A percentile compares a stretch with the other conserved stretches of the same genome.
phyloP scores from a whole-genome alignment of 108 stramenopile species.

The Pelagomonas calceolata region DNA sequence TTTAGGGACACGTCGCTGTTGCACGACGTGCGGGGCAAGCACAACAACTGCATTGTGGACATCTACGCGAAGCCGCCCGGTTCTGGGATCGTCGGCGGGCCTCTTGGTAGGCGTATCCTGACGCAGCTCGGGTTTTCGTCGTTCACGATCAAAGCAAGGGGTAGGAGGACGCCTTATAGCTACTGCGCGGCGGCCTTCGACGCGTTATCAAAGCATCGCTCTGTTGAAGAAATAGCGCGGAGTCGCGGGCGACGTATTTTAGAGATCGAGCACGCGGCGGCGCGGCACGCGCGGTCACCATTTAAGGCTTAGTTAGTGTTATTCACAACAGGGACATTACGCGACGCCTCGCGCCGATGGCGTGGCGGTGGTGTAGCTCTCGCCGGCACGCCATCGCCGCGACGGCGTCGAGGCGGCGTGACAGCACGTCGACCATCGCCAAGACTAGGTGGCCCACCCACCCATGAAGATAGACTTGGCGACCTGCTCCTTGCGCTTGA shows the following conservation, averaged over 20 bases:
- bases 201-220: slow-evolving; percentile 73
- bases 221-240: slow-evolving; percentile 71
- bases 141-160: slow-evolving; percentile 63
- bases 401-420: too few relatives aligned
- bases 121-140: slow-evolving; percentile 69
- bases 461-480: too few relatives aligned
- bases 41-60: slow-evolving; percentile 73
- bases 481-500: too few relatives aligned
- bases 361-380: too few relatives aligned
- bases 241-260: slow-evolving; percentile 40
- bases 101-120: slow-evolving; percentile 58
- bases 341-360: too few relatives aligned
- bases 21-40: slow-evolving; percentile 64
- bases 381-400: too few relatives aligned
- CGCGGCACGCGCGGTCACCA: too few relatives aligned
- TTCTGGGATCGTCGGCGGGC: slow-evolving; percentile 58
- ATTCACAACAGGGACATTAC: too few relatives aligned
- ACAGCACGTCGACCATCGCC: too few relatives aligned
- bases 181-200: slow-evolving; percentile 81
- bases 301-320: too few relatives aligned
- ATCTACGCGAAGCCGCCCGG: slow-evolving; percentile 52
- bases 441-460: too few relatives aligned
- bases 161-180: slow-evolving; percentile 67
- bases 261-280: background rate
- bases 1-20: slow-evolving; percentile 56